Conservation (phyloP, 192 early-diverging fungal genomes). For the Lobosporangium transversale region DNA sequence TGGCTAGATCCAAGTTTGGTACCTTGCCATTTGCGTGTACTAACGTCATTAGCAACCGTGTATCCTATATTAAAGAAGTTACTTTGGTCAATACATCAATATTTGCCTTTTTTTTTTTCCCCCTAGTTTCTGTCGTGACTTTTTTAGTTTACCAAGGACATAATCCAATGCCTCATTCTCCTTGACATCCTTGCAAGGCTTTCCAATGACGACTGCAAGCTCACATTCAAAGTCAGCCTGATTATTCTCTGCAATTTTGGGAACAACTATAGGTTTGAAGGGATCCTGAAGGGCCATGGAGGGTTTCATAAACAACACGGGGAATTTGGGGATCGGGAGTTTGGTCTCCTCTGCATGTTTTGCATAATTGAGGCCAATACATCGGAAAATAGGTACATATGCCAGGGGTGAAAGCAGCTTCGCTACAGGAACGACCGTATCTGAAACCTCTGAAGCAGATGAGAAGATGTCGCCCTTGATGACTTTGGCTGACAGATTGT, state of each 20-base stretch:
- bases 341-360: constrained; percentile 67
- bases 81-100: not conserved
- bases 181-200: constrained; percentile 60
- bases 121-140: no score
- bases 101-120: not conserved
- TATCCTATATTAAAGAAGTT: constrained; percentile 50
- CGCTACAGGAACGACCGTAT: constrained; percentile 53
- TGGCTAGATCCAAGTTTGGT: constrained; percentile 55
- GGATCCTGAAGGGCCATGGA: constrained; percentile 55
- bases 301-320: constrained; percentile 71
- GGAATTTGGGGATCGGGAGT: constrained; percentile 55
- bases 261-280: constrained; percentile 57
- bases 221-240: constrained; percentile 72
- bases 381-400: constrained; percentile 54
- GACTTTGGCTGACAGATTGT: constrained; percentile 51
- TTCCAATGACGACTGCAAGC: constrained; percentile 70
- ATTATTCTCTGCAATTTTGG: constrained; percentile 57
- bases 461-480: constrained; percentile 60
- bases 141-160: constrained; percentile 55
- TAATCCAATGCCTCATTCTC: constrained; percentile 59
- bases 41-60: constrained; percentile 69
- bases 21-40: constrained; percentile 68
- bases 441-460: constrained; percentile 35
- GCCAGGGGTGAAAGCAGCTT: constrained; percentile 55
- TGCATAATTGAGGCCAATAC: constrained; percentile 71